Conservation (phyloP, 2,329 filamentous ascomycete species). For the Gnomoniopsis sp. region DNA sequence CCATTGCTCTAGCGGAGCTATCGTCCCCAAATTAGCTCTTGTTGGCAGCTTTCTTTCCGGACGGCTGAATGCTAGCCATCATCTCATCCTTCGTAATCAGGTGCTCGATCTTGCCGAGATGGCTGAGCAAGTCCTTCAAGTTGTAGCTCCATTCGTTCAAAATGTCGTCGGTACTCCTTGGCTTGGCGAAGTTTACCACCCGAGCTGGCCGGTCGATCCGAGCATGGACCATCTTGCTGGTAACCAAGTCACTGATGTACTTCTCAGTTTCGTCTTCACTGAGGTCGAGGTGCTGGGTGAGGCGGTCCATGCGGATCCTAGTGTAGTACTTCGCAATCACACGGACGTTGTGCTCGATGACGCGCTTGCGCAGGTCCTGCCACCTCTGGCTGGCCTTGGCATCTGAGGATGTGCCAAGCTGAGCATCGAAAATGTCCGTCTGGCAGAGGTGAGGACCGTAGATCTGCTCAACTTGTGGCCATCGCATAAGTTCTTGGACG, state of each 20-base stretch:
- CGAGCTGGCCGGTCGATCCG: conserved; percentile 94
- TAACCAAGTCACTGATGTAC: conserved; percentile 96
- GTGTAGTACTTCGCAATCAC: conserved; percentile 99
- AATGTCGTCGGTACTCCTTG: conserved; percentile 90
- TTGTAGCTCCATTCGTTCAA: conserved; percentile 98
- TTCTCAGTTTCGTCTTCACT: conserved; percentile 96
- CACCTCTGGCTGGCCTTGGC: conserved; percentile 82
- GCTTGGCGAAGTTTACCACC: conserved; percentile 91
- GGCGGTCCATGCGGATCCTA: conserved; percentile 84
- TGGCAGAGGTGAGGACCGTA: conserved; percentile 85
- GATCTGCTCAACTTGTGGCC: conserved; percentile 86
- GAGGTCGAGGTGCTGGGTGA: conserved; percentile 88
- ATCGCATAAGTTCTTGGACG: conserved; percentile 94
- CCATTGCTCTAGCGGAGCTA: not conserved
- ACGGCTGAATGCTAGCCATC: conserved; percentile 93
- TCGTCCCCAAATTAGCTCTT: conserved; percentile 1
- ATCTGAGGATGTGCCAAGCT: conserved; percentile 63
- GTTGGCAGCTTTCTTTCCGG: conserved; percentile 15
- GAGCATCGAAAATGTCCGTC: conserved; percentile 84
- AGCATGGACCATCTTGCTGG: conserved; percentile 95
- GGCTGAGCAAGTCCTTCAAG: conserved; percentile 69
- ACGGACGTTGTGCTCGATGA: conserved; percentile 98
- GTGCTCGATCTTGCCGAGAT: conserved; percentile 86
- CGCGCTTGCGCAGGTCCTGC: conserved; percentile 93
- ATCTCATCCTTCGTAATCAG: conserved; percentile 99